phyloP scores from a whole-genome alignment of 345 rosid genomes.

The Combretum micranthum region DNA sequence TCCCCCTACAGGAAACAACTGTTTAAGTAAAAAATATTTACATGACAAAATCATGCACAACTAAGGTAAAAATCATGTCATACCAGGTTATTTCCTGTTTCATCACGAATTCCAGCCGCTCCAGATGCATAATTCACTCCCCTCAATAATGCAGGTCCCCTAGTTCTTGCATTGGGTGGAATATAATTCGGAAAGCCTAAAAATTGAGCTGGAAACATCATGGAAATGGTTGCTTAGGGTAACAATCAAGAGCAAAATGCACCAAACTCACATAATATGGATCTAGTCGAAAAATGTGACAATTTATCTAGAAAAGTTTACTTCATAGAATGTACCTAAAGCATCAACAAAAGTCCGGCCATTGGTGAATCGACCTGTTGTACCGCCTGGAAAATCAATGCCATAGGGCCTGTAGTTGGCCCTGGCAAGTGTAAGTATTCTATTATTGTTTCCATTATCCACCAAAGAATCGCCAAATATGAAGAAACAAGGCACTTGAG shows the following conservation, averaged over 20 bases:
- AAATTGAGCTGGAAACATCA: slow-evolving; percentile 47
- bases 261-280: not conserved
- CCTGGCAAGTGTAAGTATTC: slow-evolving; percentile 58
- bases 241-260: no score
- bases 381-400: slow-evolving; percentile 69
- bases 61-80: not conserved
- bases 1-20: slow-evolving; percentile 37
- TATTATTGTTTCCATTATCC: slow-evolving; percentile 87
- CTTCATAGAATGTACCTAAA: slow-evolving; percentile 32
- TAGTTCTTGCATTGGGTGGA: slow-evolving; percentile 54
- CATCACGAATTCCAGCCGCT: slow-evolving; percentile 85
- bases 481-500: slow-evolving; percentile 75
- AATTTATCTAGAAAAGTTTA: not conserved
- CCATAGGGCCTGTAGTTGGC: slow-evolving; percentile 90
- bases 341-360: slow-evolving; percentile 84
- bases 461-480: slow-evolving; percentile 89
- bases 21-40: not conserved
- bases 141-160: slow-evolving; percentile 41
- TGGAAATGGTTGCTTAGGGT: no score
- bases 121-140: slow-evolving; percentile 91
- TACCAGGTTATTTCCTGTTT: slow-evolving; percentile 87
- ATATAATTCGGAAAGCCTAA: slow-evolving; percentile 57
- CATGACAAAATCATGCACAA: not conserved
- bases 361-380: slow-evolving; percentile 78
- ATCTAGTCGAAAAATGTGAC: no score